Percentiles rank a stretch among this genome's conserved stretches.
These are phyloP conservation scores for Thraustochytrium striatum DNA, from an alignment of 352 stramenopile species.

Conservation along the genomic window DNA sequence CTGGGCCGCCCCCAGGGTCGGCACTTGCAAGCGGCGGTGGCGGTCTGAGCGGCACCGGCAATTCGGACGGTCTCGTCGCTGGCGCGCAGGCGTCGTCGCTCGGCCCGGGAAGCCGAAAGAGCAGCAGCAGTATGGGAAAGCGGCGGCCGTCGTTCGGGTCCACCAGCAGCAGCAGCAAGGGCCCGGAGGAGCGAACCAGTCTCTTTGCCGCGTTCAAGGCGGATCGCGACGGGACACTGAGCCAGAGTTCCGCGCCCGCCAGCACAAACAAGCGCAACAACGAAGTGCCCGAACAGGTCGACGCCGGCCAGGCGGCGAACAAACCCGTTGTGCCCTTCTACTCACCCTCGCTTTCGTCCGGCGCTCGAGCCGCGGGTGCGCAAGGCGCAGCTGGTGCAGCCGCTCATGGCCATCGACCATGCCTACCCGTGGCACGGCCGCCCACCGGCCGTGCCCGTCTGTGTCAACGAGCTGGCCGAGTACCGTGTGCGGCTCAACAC, in stretches of 20 bases:
- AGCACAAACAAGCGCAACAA: neutral
- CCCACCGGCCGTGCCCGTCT: neutral
- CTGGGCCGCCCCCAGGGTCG: too few species aligned
- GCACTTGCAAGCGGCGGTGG: too few species aligned
- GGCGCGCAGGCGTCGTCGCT: too few species aligned
- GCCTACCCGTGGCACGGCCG: neutral
- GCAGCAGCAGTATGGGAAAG: too few species aligned
- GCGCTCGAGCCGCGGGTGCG: neutral
- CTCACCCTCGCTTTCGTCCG: neutral
- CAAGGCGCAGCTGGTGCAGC: neutral
- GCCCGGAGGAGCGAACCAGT: too few species aligned
- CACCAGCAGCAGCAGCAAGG: too few species aligned
- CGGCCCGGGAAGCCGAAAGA: too few species aligned
- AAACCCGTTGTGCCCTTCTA: slow-evolving; percentile 9
- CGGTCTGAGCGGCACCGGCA: too few species aligned
- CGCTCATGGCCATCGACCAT: slow-evolving; percentile 3
- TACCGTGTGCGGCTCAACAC: slow-evolving; percentile 5
- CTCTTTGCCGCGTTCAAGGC: too few species aligned
- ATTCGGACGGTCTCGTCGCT: too few species aligned
- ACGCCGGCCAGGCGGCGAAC: neutral
- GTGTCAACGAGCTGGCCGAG: neutral
- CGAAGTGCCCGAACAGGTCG: neutral
- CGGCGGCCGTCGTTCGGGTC: too few species aligned
- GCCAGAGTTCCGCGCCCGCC: too few species aligned
- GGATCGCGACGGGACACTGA: neutral